Conservation (phyloP, 306 rosid species). For the Echinosophora koreensis region DNA sequence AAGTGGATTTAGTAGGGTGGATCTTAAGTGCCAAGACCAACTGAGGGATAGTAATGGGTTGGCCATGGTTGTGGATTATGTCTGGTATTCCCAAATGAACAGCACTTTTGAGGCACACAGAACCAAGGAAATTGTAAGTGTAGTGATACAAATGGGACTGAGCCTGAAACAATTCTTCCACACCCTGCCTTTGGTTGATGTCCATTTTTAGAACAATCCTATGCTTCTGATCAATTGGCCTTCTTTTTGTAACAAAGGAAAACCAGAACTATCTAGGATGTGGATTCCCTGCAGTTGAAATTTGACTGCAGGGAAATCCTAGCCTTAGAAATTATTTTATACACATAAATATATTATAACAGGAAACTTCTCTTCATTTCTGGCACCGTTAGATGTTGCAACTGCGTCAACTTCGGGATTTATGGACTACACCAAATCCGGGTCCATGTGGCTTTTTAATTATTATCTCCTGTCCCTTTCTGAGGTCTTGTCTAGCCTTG, state of each 20-base stretch:
- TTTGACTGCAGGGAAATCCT: too few species aligned
- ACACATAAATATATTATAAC: too few species aligned
- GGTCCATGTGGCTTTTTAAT: neutral
- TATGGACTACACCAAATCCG: too few species aligned
- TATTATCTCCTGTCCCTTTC: neutral
- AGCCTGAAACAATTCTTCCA: conserved; percentile 46
- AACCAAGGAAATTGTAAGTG: conserved; percentile 30
- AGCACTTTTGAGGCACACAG: conserved; percentile 48
- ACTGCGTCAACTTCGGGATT: too few species aligned
- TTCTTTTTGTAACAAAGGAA: conserved; percentile 10
- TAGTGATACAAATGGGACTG: conserved; percentile 37
- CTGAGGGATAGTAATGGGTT: conserved; percentile 50
- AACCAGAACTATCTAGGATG: too few species aligned
- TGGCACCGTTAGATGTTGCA: too few species aligned
- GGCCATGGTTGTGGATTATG: conserved; percentile 43
- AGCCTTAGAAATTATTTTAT: too few species aligned
- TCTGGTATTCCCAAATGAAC: conserved; percentile 46
- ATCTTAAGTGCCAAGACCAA: conserved; percentile 55
- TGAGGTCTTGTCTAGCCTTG: neutral
- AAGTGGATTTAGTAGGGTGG: conserved; percentile 37
- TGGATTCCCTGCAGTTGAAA: too few species aligned
- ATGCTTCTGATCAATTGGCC: neutral
- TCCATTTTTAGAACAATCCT: conserved; percentile 37
- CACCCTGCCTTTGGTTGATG: neutral
- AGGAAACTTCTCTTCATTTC: too few species aligned